Base-by-base conservation (phyloP, 2,329 filamentous ascomycete genomes). In the Chrysosporium queenslandicum region DNA sequence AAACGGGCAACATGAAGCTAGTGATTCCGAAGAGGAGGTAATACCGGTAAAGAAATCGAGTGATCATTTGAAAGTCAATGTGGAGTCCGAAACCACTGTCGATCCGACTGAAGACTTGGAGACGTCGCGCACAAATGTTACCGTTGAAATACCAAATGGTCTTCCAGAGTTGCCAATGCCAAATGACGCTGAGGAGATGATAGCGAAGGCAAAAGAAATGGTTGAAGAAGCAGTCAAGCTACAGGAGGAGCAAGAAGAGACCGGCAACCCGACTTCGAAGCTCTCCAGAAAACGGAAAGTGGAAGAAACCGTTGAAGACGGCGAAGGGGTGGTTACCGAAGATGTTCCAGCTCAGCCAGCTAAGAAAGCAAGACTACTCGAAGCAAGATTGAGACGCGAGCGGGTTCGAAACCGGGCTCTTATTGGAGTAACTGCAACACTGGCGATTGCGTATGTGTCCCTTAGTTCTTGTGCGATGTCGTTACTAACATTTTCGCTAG, bases 181-280 rank as follows among this genome's bases (percentile, higher is more conserved):
- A 0, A 85, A 89, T 58, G 86, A 92, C 61, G 83, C 89, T 1
- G 78, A 85, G 53, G 79, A 83, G 52, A 89, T 96, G 85, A 84
- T 97, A 54, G 83, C 83, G 25, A 82, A 87, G 62, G 92, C 92
- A 29, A 88, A 85, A 71, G 80, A 83, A 59, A 95, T 96, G 87
- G 90, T 96, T 4, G 79, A 85, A 56, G 82, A 82, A 58, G 83
- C 83, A 29, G 75, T 82, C 52, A 74, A 71, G 58, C 63, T 64
- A 56, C 74, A 64, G 63, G 70, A 60, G 49, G 66, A 66, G 11
- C 63, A 71, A 6, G 64, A 65, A 5, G 67, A 70, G 36, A 63
- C 55, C 25, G 61, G 59, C 25, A 45, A 55, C 6, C 29, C 53
- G n/a, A 46, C 49, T 18, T 56, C 64, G 18, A 61, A 65, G 34